Evolutionary conservation across 306 rosid genomes (phyloP), one percentile per base, ranked within the genome.

Genomic region (Acacia melanoxylon): DNA sequence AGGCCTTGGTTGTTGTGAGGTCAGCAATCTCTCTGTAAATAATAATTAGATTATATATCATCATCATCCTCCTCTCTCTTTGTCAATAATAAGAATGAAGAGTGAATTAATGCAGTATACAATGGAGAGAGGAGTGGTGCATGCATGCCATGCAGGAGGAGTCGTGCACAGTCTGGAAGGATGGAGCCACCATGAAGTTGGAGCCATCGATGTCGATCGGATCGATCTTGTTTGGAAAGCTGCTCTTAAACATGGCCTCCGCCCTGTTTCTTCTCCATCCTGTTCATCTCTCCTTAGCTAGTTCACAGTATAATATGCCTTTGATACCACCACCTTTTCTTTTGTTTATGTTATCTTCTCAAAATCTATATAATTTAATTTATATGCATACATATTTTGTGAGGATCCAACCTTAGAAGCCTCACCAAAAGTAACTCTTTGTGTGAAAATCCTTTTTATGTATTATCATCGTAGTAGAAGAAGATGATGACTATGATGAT

Each of bases 111-210:
- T 79, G 66, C 91, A 96, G 99, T 93, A 96, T 85, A 90, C 98
- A 8, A 96, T 96, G 99, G 96, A 82, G 1, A 90, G 99, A 48
- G 99, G 99, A 79, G 97, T 96, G 0, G 99, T 96, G 17, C 98
- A 96, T 49, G 99, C 99, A 10, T 96, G 99, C 76, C 99, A 96
- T 85, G 99, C 98, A 4, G 99, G 99, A 12, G 99, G 99, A 11
- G 98, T 96, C 75, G 95, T 96, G 59, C 99, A 96, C 80, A 63
- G 81, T 15, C 87, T 96, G 9, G 97, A 94, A 89, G 97, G 98
- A 19, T 96, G 98, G 98, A 82, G 80, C 51, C 98, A 96, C 85
- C 97, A 94, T 15, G 99, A 96, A 87, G 99, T 96, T 46, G 98
- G 97, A 16, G 98, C 97, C 25, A 13, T 96, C 44, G 98, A 96